Percentiles rank a stretch among this genome's conserved stretches.
phyloP scores from a whole-genome alignment of 2,329 filamentous ascomycete species.

The Microdochium nivale region DNA sequence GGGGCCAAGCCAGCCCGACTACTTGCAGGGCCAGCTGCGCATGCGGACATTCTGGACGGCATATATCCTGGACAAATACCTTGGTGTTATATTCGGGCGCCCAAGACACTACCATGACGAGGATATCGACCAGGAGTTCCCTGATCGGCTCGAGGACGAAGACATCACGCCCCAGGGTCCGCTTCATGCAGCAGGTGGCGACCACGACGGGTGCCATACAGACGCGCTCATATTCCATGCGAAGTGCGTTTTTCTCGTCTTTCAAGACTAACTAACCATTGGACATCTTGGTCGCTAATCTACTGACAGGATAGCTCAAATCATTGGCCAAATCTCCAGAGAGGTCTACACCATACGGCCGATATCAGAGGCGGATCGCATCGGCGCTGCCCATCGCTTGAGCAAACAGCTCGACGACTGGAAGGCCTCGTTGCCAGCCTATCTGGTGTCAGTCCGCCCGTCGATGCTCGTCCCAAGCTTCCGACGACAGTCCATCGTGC shows the following conservation, averaged over 20 bases:
- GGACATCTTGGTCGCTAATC: conserved; percentile 5
- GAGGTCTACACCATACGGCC: conserved; percentile 29
- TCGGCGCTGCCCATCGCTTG: conserved; percentile 26
- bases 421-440: conserved; percentile 29
- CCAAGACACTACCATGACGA: conserved; percentile 54
- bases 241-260: not conserved
- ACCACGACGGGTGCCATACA: conserved; percentile 36
- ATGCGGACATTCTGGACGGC: conserved; percentile 50
- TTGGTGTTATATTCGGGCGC: conserved; percentile 54
- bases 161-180: conserved; percentile 38
- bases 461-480: conserved; percentile 36
- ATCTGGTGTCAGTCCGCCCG: conserved; percentile 32
- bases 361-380: conserved; percentile 24
- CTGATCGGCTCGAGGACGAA: conserved; percentile 45
- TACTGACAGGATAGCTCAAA: conserved; percentile 24
- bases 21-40: conserved; percentile 38
- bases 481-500: conserved; percentile 38
- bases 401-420: conserved; percentile 29
- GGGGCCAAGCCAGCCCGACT: conserved; percentile 4
- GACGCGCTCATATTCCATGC: conserved; percentile 36
- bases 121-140: conserved; percentile 54
- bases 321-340: conserved; percentile 28
- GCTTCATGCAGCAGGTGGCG: conserved; percentile 15
- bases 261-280: not conserved
- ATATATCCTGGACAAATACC: conserved; percentile 54